phyloP scores from a whole-genome alignment of 768 basidiomycete genomes.

The Russula earlei region DNA sequence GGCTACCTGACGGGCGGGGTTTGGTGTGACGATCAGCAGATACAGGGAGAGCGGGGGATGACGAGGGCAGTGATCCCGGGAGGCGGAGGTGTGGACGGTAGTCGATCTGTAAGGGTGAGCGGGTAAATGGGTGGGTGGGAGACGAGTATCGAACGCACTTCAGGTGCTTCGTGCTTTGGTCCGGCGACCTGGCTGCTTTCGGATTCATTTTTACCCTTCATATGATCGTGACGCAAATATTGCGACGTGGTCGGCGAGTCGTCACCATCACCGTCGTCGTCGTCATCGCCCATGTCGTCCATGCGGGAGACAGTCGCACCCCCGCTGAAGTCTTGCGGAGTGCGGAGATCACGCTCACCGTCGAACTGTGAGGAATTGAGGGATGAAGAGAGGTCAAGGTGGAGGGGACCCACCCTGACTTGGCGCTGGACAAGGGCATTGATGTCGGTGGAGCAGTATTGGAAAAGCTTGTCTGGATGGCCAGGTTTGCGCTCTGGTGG shows the following conservation, averaged over 20 bases:
- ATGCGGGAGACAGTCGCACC: slow-evolving; percentile 23
- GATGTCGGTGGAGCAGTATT: slow-evolving; percentile 69
- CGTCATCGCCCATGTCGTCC: slow-evolving; percentile 34
- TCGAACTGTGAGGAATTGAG: slow-evolving; percentile 31
- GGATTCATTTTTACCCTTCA: slow-evolving; percentile 14
- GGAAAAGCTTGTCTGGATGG: slow-evolving; percentile 73
- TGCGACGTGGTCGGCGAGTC: slow-evolving; percentile 7
- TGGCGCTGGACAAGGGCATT: slow-evolving; percentile 64
- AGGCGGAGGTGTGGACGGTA: slow-evolving; percentile 18
- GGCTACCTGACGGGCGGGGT: slow-evolving; percentile 15
- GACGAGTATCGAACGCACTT: slow-evolving; percentile 20
- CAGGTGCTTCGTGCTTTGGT: slow-evolving; percentile 14
- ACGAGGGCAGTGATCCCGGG: slow-evolving; percentile 1
- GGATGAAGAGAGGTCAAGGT: neutral
- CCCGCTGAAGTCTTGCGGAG: slow-evolving; percentile 41
- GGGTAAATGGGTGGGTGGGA: neutral
- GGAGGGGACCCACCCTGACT: slow-evolving; percentile 33
- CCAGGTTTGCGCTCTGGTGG: slow-evolving; percentile 62
- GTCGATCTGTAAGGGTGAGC: slow-evolving; percentile 16
- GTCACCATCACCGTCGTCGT: slow-evolving; percentile 19
- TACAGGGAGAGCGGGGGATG: slow-evolving; percentile 21
- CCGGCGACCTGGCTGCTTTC: slow-evolving; percentile 11
- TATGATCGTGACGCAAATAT: slow-evolving; percentile 17
- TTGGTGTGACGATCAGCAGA: slow-evolving; percentile 25
- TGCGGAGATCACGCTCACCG: slow-evolving; percentile 41